Conservation (phyloP, 2,329 filamentous ascomycete genomes). For the Beauveria scarabaeidicola region DNA sequence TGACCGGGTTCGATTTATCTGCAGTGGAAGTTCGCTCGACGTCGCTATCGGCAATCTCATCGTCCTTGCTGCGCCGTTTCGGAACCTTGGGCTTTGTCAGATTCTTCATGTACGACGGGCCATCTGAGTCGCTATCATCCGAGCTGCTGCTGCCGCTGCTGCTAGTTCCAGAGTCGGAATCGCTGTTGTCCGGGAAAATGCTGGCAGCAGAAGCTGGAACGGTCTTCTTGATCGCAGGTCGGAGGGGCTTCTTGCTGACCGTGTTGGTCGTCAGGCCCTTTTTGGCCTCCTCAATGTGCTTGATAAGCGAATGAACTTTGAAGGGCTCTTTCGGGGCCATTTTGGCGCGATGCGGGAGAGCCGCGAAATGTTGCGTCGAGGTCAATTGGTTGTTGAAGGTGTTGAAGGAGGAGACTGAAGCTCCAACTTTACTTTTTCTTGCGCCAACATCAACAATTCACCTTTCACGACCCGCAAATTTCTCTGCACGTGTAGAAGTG, state of each 20-base stretch:
- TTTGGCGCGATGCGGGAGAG: slow-evolving; percentile 13
- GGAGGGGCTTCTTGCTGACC: slow-evolving; percentile 24
- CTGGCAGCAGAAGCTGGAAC: slow-evolving; percentile 14
- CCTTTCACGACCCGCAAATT: not conserved
- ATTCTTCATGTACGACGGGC: slow-evolving; percentile 26
- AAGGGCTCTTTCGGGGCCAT: slow-evolving; percentile 30
- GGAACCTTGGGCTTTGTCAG: slow-evolving; percentile 16
- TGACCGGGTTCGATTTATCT: slow-evolving; percentile 14
- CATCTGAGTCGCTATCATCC: slow-evolving; percentile 23
- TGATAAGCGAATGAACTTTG: slow-evolving; percentile 29
- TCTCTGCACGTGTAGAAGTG: slow-evolving; percentile 7
- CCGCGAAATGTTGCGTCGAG: not conserved
- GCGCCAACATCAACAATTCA: not conserved
- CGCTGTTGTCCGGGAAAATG: slow-evolving; percentile 24
- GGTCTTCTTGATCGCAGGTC: slow-evolving; percentile 22
- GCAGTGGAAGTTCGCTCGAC: slow-evolving; percentile 26
- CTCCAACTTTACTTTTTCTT: not conserved
- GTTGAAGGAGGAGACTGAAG: not conserved
- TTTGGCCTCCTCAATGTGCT: slow-evolving; percentile 30
- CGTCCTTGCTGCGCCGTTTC: slow-evolving; percentile 24
- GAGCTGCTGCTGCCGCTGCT: slow-evolving; percentile 26
- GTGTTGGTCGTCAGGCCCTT: slow-evolving; percentile 26
- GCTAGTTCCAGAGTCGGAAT: slow-evolving; percentile 22
- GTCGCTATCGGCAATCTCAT: slow-evolving; percentile 36
- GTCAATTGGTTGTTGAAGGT: slow-evolving; percentile 5